Evolutionary conservation across 1,284 basidiomycete species (phyloP).

Genomic region (Leccinum fuscescens): DNA sequence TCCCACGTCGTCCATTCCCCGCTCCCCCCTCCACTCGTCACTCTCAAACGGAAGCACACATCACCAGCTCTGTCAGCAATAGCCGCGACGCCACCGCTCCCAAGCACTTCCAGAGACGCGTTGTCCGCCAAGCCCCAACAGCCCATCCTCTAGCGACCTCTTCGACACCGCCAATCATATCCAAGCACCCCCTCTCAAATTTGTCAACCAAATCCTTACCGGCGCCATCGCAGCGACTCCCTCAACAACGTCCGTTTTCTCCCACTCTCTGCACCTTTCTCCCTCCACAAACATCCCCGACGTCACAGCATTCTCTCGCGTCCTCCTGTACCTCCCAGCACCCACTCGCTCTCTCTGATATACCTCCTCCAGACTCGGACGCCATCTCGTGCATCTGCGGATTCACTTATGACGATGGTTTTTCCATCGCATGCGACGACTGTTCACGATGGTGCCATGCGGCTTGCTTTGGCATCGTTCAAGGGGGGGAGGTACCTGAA

Average conservation of each 20-base stretch:
- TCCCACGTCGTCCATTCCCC: constrained; percentile 13
- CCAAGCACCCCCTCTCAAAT: constrained; percentile 7
- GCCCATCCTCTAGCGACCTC: constrained; percentile 20
- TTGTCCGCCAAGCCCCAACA: constrained; percentile 18
- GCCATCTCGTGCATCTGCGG: constrained; percentile 74
- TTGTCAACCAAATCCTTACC: constrained; percentile 14
- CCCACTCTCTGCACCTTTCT: constrained; percentile 14
- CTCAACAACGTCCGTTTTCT: constrained; percentile 25
- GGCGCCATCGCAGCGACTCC: constrained; percentile 13
- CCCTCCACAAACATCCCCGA: constrained; percentile 18
- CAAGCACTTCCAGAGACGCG: constrained; percentile 7
- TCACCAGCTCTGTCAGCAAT: constrained; percentile 24
- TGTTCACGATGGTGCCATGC: constrained; percentile 92
- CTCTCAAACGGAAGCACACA: constrained; percentile 42
- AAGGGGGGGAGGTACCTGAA: constrained; percentile 70
- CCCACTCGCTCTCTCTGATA: constrained; percentile 14
- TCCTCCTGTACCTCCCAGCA: constrained; percentile 28
- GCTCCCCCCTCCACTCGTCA: constrained; percentile 36
- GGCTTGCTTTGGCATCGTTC: constrained; percentile 77
- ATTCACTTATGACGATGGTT: constrained; percentile 80
- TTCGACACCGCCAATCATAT: constrained; percentile 13
- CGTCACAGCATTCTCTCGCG: constrained; percentile 12
- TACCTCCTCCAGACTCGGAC: constrained; percentile 39
- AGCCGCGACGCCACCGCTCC: constrained; percentile 10
- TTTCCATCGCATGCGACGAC: constrained; percentile 88